Percentiles rank a stretch among this genome's conserved stretches.
phyloP scores from a whole-genome alignment of 1,139 yeast species.

The Geotrichum candidum region DNA sequence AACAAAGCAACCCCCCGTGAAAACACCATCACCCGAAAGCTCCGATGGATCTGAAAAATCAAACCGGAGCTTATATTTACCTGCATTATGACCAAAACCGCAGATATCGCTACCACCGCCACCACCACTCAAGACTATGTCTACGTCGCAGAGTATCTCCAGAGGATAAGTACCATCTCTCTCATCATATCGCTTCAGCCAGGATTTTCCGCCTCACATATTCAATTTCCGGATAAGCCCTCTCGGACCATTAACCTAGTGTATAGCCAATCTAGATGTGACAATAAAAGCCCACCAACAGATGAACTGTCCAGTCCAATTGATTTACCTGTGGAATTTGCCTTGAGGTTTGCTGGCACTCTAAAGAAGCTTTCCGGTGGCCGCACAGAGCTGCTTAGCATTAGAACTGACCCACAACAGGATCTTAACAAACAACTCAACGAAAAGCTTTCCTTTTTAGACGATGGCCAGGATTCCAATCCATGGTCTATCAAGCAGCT shows the following conservation, averaged over 20 bases:
- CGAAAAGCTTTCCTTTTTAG: constrained; percentile 6
- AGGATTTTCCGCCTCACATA: constrained; percentile 12
- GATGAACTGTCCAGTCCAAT: background rate
- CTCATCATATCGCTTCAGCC: constrained; percentile 25
- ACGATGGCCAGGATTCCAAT: constrained; percentile 3
- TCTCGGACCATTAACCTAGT: background rate
- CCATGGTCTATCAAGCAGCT: constrained; percentile 12
- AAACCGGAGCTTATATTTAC: background rate
- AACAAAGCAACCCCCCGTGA: too few relatives aligned
- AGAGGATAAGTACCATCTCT: constrained; percentile 28
- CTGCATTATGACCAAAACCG: background rate
- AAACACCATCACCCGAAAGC: too few relatives aligned
- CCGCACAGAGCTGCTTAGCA: constrained; percentile 4
- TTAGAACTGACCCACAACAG: background rate
- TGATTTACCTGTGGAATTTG: constrained; percentile 9
- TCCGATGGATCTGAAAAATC: too few relatives aligned
- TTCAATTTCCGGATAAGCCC: constrained; percentile 3
- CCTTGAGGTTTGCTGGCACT: background rate
- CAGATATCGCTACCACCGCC: background rate
- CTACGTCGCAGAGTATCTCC: constrained; percentile 36
- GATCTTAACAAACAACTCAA: background rate
- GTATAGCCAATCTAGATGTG: background rate
- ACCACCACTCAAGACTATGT: background rate
- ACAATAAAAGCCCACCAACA: background rate
- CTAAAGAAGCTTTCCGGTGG: background rate